phyloP scores from a whole-genome alignment of 75 land plant species.

The Selaginella moellendorffii region DNA sequence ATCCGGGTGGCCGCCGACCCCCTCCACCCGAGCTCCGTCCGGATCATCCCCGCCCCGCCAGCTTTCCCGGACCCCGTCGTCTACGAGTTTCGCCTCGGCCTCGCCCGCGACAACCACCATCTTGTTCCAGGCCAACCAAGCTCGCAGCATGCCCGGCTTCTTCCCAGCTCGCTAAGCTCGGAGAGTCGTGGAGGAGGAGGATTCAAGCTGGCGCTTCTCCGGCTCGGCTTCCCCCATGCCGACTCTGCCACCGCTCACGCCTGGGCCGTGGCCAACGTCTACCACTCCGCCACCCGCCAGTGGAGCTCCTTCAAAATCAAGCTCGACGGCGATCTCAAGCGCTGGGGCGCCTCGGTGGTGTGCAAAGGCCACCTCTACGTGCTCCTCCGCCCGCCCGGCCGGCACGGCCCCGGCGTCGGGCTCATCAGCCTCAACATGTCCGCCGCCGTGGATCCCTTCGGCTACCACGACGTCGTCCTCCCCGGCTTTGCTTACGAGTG shows the following conservation, averaged over 20 bases:
- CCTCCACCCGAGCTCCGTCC: not conserved
- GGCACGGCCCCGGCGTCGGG: not conserved
- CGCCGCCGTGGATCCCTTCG: not conserved
- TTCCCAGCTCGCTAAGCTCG: not conserved
- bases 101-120: not conserved
- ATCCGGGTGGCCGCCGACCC: not conserved
- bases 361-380: not conserved
- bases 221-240: not conserved
- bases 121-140: too few species aligned
- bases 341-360: not conserved
- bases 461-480: not conserved
- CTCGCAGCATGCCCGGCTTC: too few species aligned
- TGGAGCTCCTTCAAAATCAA: not conserved
- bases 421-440: not conserved
- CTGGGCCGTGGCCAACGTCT: not conserved
- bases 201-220: not conserved
- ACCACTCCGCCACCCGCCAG: not conserved
- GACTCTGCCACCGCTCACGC: not conserved
- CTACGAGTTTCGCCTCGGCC: not conserved
- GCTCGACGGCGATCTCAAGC: not conserved
- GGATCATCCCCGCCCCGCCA: not conserved
- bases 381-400: not conserved
- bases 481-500: not conserved
- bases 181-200: not conserved
- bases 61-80: not conserved